Evolutionary conservation across 225 moss, liverwort and hornwort genomes (phyloP), one percentile per base, ranked within the genome.

Genomic region (Pseudisothecium myosuroides): DNA sequence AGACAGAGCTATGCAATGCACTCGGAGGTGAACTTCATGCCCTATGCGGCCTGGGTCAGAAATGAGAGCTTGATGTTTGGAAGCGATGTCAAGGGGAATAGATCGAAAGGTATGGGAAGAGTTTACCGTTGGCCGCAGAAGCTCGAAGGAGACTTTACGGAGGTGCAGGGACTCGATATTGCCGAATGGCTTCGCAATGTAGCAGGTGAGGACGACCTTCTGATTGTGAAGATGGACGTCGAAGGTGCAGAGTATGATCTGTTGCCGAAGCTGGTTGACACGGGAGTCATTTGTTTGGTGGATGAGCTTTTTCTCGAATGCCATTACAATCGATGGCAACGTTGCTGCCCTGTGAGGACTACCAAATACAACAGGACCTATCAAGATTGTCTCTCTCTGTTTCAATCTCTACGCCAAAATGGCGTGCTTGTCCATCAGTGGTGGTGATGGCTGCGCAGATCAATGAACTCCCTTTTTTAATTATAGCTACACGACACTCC

Each of bases 241-340:
- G 94, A 95, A 87, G 95, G 94, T 59, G 87, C 91, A 16, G 95
- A 94, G 87, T 94, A 55, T 83, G 89, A 90, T 41, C 89, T 95
- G 11, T 74, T 95, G 89, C 76, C 88, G 84, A 88, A 73, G 83
- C 76, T 95, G 81, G 59, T 94, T 29, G 90, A 91, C 77, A 87
- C 91, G 21, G 92, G 95, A 56, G 91, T 52, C 55, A 90, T 95
- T 81, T 95, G 95, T 49, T 84, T 94, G 22, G 88, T 95, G 81
- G 95, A 95, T 69, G 95, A 95, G 84, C 89, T 95, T 89, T 94
- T 95, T 79, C 92, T 95, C 36, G 95, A 95, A 81, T 95, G 95
- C 83, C 95, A 95, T n/a, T 95, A 95, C 88, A 93, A 94, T 87
- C 95, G 95, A 41, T 94, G 95, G 95, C 95, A 95, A 90, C 91